Conservation (phyloP, 352 stramenopile species). For the Stramenopiles sp. region DNA sequence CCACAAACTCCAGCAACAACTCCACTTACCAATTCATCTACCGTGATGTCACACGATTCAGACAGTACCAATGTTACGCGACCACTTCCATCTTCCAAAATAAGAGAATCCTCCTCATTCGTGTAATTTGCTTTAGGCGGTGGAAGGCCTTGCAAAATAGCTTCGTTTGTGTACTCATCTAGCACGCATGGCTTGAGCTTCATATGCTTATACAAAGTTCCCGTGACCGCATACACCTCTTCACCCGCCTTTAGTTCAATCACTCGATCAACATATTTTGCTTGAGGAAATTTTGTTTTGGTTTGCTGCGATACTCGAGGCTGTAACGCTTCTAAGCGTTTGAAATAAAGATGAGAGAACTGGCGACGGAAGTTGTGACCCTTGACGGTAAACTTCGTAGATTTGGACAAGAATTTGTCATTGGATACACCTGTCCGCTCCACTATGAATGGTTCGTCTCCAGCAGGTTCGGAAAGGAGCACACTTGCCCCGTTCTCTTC, state of each 20-base stretch:
- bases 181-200: slow-evolving; percentile 50
- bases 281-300: slow-evolving; percentile 21
- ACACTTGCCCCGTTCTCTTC: no score
- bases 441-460: no score
- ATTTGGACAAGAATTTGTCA: no score
- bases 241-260: slow-evolving; percentile 44
- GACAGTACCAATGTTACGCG: slow-evolving; percentile 42
- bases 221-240: slow-evolving; percentile 42
- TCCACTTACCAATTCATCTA: slow-evolving; percentile 39
- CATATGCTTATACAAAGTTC: slow-evolving; percentile 56
- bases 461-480: no score
- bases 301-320: slow-evolving; percentile 34
- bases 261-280: no score
- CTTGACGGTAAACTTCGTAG: no score
- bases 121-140: slow-evolving; percentile 31
- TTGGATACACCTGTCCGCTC: no score
- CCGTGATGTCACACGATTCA: slow-evolving; percentile 26
- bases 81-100: slow-evolving; percentile 64
- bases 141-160: slow-evolving; percentile 28
- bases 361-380: slow-evolving; percentile 58
- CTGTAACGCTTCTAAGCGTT: slow-evolving; percentile 43
- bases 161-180: slow-evolving; percentile 44
- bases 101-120: slow-evolving; percentile 42
- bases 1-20: slow-evolving; percentile 46
- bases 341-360: slow-evolving; percentile 70